Conservation (phyloP, 2,329 filamentous ascomycete genomes). For the Cladobotryum mycophilum region DNA sequence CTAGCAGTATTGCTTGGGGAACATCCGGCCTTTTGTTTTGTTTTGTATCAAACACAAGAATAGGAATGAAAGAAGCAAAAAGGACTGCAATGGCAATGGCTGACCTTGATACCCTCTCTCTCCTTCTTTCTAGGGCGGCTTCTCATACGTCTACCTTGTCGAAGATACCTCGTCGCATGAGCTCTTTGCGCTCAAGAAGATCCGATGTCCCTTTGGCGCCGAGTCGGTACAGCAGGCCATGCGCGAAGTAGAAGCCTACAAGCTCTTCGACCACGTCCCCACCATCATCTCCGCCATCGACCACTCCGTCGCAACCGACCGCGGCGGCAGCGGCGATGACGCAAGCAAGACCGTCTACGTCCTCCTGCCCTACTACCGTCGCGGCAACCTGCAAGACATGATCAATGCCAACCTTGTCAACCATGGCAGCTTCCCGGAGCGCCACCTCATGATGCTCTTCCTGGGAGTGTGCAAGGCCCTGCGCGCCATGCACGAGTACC, state of each 20-base stretch:
- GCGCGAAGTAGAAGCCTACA: constrained; percentile 96
- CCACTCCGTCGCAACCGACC: constrained; percentile 72
- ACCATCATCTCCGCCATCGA: constrained; percentile 86
- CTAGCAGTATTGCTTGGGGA: not conserved
- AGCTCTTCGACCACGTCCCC: constrained; percentile 72
- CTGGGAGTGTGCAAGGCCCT: constrained; percentile 85
- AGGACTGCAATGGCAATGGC: not conserved
- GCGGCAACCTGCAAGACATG: constrained; percentile 93
- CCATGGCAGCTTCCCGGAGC: constrained; percentile 82
- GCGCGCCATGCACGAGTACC: constrained; percentile 86
- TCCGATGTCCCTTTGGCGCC: constrained; percentile 93
- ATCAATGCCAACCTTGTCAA: constrained; percentile 99
- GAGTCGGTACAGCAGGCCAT: constrained; percentile 92
- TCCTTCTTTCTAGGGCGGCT: constrained; percentile 62
- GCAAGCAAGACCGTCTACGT: constrained; percentile 91
- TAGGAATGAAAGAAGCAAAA: not conserved
- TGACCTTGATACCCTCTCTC: not conserved
- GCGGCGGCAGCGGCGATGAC: constrained; percentile 52
- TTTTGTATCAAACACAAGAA: not conserved
- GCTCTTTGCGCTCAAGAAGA: constrained; percentile 95
- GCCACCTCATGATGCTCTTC: constrained; percentile 81
- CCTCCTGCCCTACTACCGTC: constrained; percentile 86
- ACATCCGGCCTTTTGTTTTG: not conserved
- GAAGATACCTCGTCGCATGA: constrained; percentile 80
- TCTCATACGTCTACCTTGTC: constrained; percentile 98